Conservation (phyloP, 768 basidiomycete species). For the Boletus reticulatus region DNA sequence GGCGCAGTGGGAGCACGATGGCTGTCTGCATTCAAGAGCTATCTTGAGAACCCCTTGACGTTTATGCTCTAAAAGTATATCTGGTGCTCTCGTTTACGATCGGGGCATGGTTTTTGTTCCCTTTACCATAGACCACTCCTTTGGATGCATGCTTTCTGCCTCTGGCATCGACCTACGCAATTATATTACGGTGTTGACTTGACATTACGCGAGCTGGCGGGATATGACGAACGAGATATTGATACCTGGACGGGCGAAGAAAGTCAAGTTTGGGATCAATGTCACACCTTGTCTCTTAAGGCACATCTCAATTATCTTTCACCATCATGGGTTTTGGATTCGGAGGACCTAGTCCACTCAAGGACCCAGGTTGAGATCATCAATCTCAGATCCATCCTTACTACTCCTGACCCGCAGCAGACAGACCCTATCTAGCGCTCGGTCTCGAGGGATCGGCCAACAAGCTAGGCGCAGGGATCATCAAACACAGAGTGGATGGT, state of each 20-base stretch:
- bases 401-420: constrained; percentile 35
- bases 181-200: constrained; percentile 7
- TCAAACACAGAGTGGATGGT: constrained; percentile 76
- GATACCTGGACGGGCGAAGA: background rate
- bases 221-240: background rate
- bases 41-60: constrained; percentile 94
- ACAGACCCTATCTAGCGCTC: constrained; percentile 76
- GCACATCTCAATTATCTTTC: constrained; percentile 15
- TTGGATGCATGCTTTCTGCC: constrained; percentile 15
- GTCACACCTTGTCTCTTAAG: no score
- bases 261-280: background rate
- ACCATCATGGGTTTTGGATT: constrained; percentile 13
- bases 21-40: constrained; percentile 91
- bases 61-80: constrained; percentile 77
- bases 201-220: background rate
- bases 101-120: constrained; percentile 2
- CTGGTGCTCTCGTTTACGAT: background rate
- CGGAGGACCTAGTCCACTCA: constrained; percentile 21
- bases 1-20: constrained; percentile 94
- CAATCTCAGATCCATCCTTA: constrained; percentile 10
- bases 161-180: constrained; percentile 1
- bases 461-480: constrained; percentile 93
- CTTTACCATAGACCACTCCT: constrained; percentile 25
- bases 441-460: constrained; percentile 98
- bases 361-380: constrained; percentile 31